Percentiles rank a stretch among this genome's conserved stretches.
Evolutionary conservation across 768 basidiomycete genomes (phyloP).

Genomic region (Panaeolus papilionaceus): DNA sequence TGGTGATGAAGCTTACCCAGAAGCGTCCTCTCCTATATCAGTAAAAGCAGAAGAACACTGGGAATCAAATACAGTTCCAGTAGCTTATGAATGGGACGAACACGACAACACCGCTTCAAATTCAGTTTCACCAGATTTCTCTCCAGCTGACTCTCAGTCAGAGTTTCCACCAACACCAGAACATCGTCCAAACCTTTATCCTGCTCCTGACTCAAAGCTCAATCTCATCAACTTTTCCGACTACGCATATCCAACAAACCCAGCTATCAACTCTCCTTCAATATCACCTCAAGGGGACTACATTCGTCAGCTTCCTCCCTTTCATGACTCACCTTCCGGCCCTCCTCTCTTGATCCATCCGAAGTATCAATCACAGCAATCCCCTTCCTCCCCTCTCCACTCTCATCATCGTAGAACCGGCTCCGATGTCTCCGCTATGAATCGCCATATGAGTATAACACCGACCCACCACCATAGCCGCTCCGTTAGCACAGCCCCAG

Average conservation of each 20-base stretch:
- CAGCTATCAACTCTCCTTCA: constrained; percentile 32
- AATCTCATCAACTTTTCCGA: constrained; percentile 25
- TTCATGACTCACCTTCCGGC: constrained; percentile 28
- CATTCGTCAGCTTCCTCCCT: constrained; percentile 33
- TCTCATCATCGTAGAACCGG: constrained; percentile 19
- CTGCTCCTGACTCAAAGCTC: constrained; percentile 30
- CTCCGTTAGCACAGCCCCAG: constrained; percentile 18
- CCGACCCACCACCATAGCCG: constrained; percentile 34
- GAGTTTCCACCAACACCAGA: constrained; percentile 55
- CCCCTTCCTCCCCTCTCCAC: constrained; percentile 25
- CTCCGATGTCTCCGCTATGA: constrained; percentile 26
- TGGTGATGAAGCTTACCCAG: constrained; percentile 72
- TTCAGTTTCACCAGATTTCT: constrained; percentile 52
- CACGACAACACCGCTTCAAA: constrained; percentile 42
- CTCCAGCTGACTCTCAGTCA: constrained; percentile 48
- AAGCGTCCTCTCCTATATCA: constrained; percentile 50
- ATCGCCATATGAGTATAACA: constrained; percentile 31
- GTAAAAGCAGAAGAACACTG: constrained; percentile 63
- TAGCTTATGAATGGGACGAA: constrained; percentile 54
- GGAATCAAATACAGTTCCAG: constrained; percentile 44
- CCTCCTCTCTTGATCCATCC: constrained; percentile 21
- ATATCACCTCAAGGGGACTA: constrained; percentile 39
- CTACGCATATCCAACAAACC: constrained; percentile 25
- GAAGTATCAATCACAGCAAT: constrained; percentile 27
- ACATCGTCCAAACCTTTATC: constrained; percentile 38